Evolutionary conservation across 306 rosid species (phyloP).

Genomic region (Lathyrus aphaca): DNA sequence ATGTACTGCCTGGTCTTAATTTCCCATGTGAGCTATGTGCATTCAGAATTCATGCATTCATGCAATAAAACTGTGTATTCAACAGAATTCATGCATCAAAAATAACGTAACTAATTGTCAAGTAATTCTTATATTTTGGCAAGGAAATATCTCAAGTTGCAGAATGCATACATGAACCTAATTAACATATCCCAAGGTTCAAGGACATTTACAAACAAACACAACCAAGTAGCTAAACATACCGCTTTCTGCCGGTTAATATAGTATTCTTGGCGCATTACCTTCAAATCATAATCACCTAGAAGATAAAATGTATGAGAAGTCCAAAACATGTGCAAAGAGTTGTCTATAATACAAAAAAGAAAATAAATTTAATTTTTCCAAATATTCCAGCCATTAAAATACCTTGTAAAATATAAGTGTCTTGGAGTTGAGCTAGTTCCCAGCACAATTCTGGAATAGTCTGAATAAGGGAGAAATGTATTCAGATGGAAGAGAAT

Average conservation of each 20-base stretch:
- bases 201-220: constrained; percentile 17
- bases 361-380: background rate
- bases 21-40: constrained; percentile 3
- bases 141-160: constrained; percentile 30
- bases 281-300: constrained; percentile 99
- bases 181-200: constrained; percentile 27
- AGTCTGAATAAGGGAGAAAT: constrained; percentile 52
- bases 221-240: constrained; percentile 40
- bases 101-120: background rate
- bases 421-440: constrained; percentile 95
- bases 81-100: constrained; percentile 14
- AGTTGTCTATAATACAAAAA: constrained; percentile 15
- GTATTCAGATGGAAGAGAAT: constrained; percentile 17
- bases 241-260: constrained; percentile 89
- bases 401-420: constrained; percentile 92
- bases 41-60: constrained; percentile 3
- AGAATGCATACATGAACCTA: constrained; percentile 19
- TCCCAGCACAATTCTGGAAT: constrained; percentile 97
- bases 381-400: constrained; percentile 23
- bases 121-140: background rate
- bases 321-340: constrained; percentile 26
- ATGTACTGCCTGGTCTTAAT: constrained; percentile 19
- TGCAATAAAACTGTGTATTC: background rate
- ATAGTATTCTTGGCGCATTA: constrained; percentile 96
- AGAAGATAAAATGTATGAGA: constrained; percentile 40